Evolutionary conservation across 1,284 basidiomycete species (phyloP), one percentile per base, ranked within the genome.

Genomic region (Mrakiaceae sp.): DNA sequence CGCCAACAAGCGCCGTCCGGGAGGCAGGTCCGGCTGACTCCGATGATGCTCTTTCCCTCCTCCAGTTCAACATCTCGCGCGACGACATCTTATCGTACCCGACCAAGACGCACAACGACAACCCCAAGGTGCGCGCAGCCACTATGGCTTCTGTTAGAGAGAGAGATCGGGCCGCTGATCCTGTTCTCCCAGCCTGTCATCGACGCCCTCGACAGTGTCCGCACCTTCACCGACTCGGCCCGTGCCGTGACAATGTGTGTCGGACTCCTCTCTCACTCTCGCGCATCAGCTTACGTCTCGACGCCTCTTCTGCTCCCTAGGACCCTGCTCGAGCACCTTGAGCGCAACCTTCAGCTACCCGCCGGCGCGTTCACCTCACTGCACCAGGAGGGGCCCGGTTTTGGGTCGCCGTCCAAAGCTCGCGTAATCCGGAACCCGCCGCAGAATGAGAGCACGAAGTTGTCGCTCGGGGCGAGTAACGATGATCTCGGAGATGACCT

Each of bases 401-500:
- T 50, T 3, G 44, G 40, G 9, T 57, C 52, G 3, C 66, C 66
- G 4, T 58, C 66, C 52, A 64, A 67, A 14, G 62, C 62, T 0
- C 6, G 66, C 5, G 66, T 67, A 9, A 67, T 67, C 58, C 52
- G 59, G 6, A 64, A 57, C 44, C 62, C 62, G 10, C 62, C 66
- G 14, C 66, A 64, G 40, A 48, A 52, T 1, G 55, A 67, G 8
- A 27, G 47, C 5, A 49, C 14, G 27, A 53, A 12, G 51, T 52
- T 66, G 1, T 51, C 65, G 7, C 48, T 66, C 8, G 65, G 65
- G 14, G 63, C 54, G 10, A 58, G 64, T 50, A 16, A 52, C 12
- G 43, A 40, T 9, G 42, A 50, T 27, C 16, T 53, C n/a, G 50
- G 55, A 12, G 16, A n/a, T 3, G 46, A 44, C 50, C 44, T 60